Percentiles rank a stretch among this genome's conserved stretches.
Conservation (phyloP, 306 rosid genomes). For the Prunus campanulata region DNA sequence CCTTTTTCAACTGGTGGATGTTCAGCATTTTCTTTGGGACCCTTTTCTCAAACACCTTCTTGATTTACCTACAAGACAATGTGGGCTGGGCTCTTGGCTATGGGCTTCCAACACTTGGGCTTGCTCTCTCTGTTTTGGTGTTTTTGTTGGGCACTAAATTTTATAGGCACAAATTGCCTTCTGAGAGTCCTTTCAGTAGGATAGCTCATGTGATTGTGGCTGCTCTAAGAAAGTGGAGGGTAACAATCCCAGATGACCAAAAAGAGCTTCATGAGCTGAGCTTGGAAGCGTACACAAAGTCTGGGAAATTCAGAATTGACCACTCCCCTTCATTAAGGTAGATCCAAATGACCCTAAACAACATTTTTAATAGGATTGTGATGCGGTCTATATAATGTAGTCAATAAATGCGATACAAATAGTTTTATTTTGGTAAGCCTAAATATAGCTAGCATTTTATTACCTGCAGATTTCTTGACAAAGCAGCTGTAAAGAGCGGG, state of each 20-base stretch:
- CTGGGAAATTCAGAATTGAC: constrained; percentile 41
- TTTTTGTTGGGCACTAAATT: constrained; percentile 56
- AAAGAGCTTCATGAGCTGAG: constrained; percentile 67
- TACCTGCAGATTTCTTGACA: constrained; percentile 66
- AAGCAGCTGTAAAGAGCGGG: constrained; percentile 50
- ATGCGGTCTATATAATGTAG: not conserved
- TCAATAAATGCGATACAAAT: not conserved
- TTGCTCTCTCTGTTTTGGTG: constrained; percentile 51
- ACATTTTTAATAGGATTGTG: not conserved
- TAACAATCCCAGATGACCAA: constrained; percentile 46
- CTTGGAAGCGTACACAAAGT: constrained; percentile 38
- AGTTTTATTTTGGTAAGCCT: not conserved
- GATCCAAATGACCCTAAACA: not conserved
- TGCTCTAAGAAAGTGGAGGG: constrained; percentile 52
- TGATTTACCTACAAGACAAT: constrained; percentile 73
- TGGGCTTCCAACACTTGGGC: constrained; percentile 77
- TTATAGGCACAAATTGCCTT: constrained; percentile 75
- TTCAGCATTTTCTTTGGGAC: constrained; percentile 68
- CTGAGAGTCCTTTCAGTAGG: constrained; percentile 64
- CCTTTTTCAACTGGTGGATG: constrained; percentile 92
- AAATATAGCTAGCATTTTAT: not conserved
- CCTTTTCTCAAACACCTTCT: constrained; percentile 61
- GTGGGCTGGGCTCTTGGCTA: constrained; percentile 76
- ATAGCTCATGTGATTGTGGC: constrained; percentile 63
- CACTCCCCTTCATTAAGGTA: constrained; percentile 56